Base-by-base conservation (phyloP, 306 rosid genomes). In the Cicer arietinum region DNA sequence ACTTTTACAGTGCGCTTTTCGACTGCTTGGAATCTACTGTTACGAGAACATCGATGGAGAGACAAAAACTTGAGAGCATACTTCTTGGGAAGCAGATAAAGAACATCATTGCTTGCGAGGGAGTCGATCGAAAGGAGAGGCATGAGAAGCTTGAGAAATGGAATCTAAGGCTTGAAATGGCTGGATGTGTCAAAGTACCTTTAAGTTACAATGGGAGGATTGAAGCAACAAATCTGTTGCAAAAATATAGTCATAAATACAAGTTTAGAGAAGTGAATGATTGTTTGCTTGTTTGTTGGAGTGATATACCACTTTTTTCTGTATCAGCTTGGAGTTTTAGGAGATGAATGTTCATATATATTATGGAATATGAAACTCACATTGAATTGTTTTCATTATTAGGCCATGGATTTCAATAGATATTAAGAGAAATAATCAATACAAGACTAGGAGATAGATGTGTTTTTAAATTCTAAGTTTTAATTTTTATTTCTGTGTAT, bases 21-120 rank as follows among this genome's bases (percentile, higher is more conserved):
- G 98, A 92, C 50, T 90, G 92, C 80, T 84, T 92, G 87, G 92
- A 90, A 35, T 89, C 94, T 0, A 89, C 91, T 10, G 91, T 89
- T 5, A 59, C 84, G 4, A 76, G 90, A 80, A 79, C 89, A 11
- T 84, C 91, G 5, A 16, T 75, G 7, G 92, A 92, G 77, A 72
- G 92, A 57, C 89, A 82, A 8, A 89, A 84, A 57, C 81, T 92
- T 17, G 98, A 92, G 89, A 88, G 90, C 70, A 73, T 82, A 87
- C 87, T 92, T 16, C 68, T 90, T 1, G 98, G 92, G 11, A 90
- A 90, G 82, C 92, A 92, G 75, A 92, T 92, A 6, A 92, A 92
- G 43, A 92, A 86, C 80, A 92, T 90, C 67, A 79, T 92, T 56
- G 89, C 98, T 12, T 92, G 94, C 54, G 98, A 90, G 67, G 96